Evolutionary conservation across 2,329 filamentous ascomycete species (phyloP), one percentile per base, ranked within the genome.

Genomic region (Cadophora luteo-olivacea): DNA sequence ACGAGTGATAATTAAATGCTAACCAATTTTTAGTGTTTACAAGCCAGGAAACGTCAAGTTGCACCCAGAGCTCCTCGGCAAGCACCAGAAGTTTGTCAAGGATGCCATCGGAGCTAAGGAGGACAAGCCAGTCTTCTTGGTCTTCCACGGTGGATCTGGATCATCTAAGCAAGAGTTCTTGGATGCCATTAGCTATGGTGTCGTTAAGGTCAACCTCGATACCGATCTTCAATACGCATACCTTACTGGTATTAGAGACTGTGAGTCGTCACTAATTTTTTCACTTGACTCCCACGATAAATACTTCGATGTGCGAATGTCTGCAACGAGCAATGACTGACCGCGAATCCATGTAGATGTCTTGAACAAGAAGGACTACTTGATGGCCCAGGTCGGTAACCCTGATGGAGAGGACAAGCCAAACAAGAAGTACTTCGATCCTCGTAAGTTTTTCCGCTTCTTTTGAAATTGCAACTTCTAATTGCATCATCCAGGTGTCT

Each of bases 161-260:
- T 97, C 92, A 74, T 87, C 87, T 81, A 97, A 97, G 86, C 83
- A 93, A 76, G 96, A 99, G 85, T 99, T 92, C 88, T 86, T 85
- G 72, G 89, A 93, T 77, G 95, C 94, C 79, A 97, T 97, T 82
- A 84, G 85, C 80, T 92, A 95, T 83, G 96, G 96, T 86, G 95
- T 99, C 76, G 91, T 97, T 85, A 99, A 99, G 91, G 96, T 99
- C 84, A 99, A 99, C 87, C 87, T 99, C 78, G 96, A 99, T 84
- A 99, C 96, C 62, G 96, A 99, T 80, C 88, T 98, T 84, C 95
- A 98, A 87, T 97, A 90, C 82, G 94, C 95, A 69, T 99, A 98
- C 88, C 87, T 96, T 75, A 84, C 84, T 71, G 96, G 96, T 84
- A 92, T 98, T 85, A 92, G 96, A 73, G 95, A 99, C 85, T 99